phyloP scores from a whole-genome alignment of 768 basidiomycete species.

The Tylopilus felleus region DNA sequence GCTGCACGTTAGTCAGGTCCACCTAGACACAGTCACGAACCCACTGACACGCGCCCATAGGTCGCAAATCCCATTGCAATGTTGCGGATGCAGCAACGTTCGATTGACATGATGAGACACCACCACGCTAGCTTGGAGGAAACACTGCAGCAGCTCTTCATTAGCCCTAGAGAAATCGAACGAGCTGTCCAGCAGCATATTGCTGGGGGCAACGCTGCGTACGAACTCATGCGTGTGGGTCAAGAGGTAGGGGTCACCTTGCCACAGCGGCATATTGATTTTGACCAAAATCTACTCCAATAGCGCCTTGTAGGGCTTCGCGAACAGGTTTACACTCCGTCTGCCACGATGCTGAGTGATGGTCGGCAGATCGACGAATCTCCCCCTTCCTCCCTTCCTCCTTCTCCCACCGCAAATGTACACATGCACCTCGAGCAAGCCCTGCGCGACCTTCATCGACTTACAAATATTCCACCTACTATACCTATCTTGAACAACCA shows the following conservation, averaged over 20 bases:
- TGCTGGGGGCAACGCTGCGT: conserved; percentile 40
- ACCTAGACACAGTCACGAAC: not conserved
- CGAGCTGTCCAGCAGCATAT: conserved; percentile 38
- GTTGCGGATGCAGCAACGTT: conserved; percentile 29
- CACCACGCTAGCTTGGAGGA: conserved; percentile 36
- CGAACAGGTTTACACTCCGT: not conserved
- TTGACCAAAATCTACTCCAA: not conserved
- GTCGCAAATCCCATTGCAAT: conserved; percentile 20
- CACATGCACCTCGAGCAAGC: conserved; percentile 44
- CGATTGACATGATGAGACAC: conserved; percentile 23
- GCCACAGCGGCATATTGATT: not conserved
- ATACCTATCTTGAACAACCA: conserved; percentile 54
- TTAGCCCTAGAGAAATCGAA: conserved; percentile 35
- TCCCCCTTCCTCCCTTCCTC: conserved; percentile 16
- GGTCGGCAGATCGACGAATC: conserved; percentile 22
- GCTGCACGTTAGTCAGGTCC: conserved; percentile 38
- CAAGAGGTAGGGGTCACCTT: conserved; percentile 38
- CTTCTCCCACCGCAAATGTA: conserved; percentile 25
- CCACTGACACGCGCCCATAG: conserved; percentile 9
- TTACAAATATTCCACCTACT: conserved; percentile 52
- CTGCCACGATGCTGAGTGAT: conserved; percentile 16
- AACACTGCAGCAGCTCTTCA: conserved; percentile 39
- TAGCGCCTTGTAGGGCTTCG: conserved; percentile 26
- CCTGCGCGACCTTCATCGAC: conserved; percentile 44
- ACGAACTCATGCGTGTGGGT: conserved; percentile 49